Evolutionary conservation across 75 land plant species (phyloP).

Genomic region (Pinus taeda): DNA sequence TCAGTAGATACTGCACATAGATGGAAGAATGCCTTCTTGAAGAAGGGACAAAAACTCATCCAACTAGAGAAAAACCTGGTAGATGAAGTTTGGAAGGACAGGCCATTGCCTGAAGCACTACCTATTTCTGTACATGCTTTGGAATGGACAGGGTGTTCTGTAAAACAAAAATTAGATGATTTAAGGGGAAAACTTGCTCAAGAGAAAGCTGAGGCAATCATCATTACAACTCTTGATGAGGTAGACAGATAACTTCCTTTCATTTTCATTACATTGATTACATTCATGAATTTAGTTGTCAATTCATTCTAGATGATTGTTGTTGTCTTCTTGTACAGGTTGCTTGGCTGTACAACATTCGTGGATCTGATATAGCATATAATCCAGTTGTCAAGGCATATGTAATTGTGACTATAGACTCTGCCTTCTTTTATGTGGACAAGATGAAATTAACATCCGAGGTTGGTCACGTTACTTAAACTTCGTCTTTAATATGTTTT

Average conservation of each 20-base stretch:
- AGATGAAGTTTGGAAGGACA: conserved; percentile 81
- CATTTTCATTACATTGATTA: not conserved
- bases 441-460: conserved; percentile 71
- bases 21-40: conserved; percentile 73
- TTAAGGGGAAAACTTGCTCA: conserved; percentile 65
- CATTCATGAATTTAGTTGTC: not conserved
- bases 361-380: conserved; percentile 94
- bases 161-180: conserved; percentile 72
- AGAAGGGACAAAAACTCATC: conserved; percentile 63
- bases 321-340: conserved; percentile 51
- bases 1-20: conserved; percentile 84
- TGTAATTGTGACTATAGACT: conserved; percentile 67
- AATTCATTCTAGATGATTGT: not conserved
- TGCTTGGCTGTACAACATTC: conserved; percentile 94
- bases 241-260: conserved; percentile 18
- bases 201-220: conserved; percentile 73
- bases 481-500: conserved; percentile 6
- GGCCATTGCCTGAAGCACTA: conserved; percentile 49
- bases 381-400: conserved; percentile 92
- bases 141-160: conserved; percentile 80
- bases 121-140: conserved; percentile 77
- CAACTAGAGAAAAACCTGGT: conserved; percentile 70
- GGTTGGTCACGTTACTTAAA: conserved; percentile 34
- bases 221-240: conserved; percentile 89
- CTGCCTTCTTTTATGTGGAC: conserved; percentile 92